A percentile compares a stretch with the other conserved stretches of the same genome.
Evolutionary conservation across 441 rosid genomes (phyloP).

Genomic region (Lepidium campestre): DNA sequence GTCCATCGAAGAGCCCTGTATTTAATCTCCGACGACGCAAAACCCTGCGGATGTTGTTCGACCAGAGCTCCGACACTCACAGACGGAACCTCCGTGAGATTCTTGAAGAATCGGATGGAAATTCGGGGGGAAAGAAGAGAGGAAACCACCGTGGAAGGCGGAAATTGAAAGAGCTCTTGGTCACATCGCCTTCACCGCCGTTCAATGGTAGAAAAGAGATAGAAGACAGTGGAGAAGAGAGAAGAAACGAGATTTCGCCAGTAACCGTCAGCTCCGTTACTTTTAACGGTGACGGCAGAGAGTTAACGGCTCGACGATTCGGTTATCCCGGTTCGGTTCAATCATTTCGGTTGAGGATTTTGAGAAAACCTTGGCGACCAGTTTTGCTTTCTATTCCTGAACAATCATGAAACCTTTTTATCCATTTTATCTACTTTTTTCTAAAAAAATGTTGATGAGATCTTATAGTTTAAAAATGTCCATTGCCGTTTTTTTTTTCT

Average conservation of each 20-base stretch:
- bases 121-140: conserved; percentile 25
- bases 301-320: conserved; percentile 12
- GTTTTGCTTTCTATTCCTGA: conserved; percentile 68
- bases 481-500: background rate
- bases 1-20: conserved; percentile 75
- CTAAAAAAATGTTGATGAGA: background rate
- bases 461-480: background rate
- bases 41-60: conserved; percentile 79
- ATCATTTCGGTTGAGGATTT: conserved; percentile 52
- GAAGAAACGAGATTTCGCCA: conserved; percentile 27
- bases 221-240: conserved; percentile 8
- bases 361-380: conserved; percentile 87
- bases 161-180: conserved; percentile 64
- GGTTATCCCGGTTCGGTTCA: conserved; percentile 28
- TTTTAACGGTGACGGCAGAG: conserved; percentile 24
- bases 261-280: background rate
- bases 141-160: conserved; percentile 32
- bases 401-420: conserved; percentile 19
- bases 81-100: conserved; percentile 26
- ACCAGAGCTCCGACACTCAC: conserved; percentile 37
- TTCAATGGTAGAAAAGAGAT: conserved; percentile 30
- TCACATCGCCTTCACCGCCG: conserved; percentile 70
- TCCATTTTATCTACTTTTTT: background rate
- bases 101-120: conserved; percentile 26
- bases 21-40: conserved; percentile 69